These are phyloP conservation scores for Papiliotrema terrestris DNA, from an alignment of 1,284 basidiomycete genomes.

Conservation along the genomic window DNA sequence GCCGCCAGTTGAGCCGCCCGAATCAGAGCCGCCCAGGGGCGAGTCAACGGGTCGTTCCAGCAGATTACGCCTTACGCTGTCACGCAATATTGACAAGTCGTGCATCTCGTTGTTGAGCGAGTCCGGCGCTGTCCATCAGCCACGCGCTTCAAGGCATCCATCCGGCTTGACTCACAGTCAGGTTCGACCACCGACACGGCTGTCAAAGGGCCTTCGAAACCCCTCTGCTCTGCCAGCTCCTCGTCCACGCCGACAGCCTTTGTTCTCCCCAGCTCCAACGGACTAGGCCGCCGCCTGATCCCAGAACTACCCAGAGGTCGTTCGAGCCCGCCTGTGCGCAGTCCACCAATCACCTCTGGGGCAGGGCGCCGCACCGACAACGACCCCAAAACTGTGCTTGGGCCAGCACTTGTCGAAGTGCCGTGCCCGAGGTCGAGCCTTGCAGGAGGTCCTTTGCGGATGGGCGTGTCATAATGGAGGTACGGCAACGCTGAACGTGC, in stretches of 20 bases:
- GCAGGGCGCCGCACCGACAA: too few species aligned
- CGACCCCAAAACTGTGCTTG: too few species aligned
- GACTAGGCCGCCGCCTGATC: slow-evolving; percentile 10
- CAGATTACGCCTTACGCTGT: slow-evolving; percentile 34
- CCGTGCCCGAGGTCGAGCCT: not conserved
- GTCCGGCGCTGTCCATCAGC: slow-evolving; percentile 3
- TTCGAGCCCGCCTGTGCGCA: not conserved
- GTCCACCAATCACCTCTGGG: not conserved
- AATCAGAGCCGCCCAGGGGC: slow-evolving; percentile 18
- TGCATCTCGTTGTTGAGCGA: slow-evolving; percentile 28
- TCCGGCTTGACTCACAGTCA: slow-evolving; percentile 10
- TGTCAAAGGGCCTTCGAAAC: slow-evolving; percentile 9
- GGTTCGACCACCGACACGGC: slow-evolving; percentile 10
- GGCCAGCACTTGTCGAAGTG: too few species aligned
- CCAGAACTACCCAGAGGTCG: not conserved
- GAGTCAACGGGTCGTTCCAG: slow-evolving; percentile 30
- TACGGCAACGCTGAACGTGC: slow-evolving; percentile 2
- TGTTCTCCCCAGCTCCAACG: slow-evolving; percentile 15
- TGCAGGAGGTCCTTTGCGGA: not conserved
- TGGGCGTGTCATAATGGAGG: not conserved
- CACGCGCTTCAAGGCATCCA: not conserved
- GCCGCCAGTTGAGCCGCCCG: slow-evolving; percentile 9
- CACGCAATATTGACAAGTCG: slow-evolving; percentile 31
- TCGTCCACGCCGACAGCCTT: slow-evolving; percentile 18
- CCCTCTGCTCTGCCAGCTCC: slow-evolving; percentile 15